These are phyloP conservation scores for Kockovaella imperatae DNA, from an alignment of 768 basidiomycete genomes.

Conservation along the genomic window DNA sequence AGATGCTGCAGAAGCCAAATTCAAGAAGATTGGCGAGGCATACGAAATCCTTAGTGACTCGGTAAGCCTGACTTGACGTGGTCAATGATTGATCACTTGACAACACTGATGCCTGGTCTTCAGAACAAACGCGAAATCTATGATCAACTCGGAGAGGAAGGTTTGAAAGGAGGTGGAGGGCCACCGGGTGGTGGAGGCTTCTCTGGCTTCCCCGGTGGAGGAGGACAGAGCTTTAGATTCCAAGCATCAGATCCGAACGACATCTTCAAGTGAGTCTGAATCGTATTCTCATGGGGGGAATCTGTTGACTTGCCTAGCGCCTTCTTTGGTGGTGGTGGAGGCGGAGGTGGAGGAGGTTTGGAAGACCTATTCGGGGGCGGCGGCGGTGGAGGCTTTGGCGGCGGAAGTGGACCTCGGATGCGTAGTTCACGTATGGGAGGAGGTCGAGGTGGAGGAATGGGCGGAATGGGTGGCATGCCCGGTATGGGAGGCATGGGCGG, in stretches of 20 bases:
- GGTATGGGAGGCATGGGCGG: constrained; percentile 20
- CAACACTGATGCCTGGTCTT: constrained; percentile 3
- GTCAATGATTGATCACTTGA: background rate
- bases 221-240: constrained; percentile 48
- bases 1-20: constrained; percentile 77
- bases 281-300: background rate
- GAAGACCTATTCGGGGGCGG: constrained; percentile 45
- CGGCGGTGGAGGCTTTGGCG: constrained; percentile 37
- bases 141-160: constrained; percentile 92
- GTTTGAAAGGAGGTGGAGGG: constrained; percentile 62
- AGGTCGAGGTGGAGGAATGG: constrained; percentile 18
- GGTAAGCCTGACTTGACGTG: constrained; percentile 19
- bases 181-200: constrained; percentile 47
- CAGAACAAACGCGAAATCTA: constrained; percentile 51
- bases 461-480: constrained; percentile 48
- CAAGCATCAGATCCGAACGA: constrained; percentile 72
- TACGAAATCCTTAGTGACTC: constrained; percentile 85
- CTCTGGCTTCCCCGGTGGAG: constrained; percentile 36
- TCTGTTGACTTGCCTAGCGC: too few species aligned
- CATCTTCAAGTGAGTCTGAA: constrained; percentile 69
- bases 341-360: constrained; percentile 47
- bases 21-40: constrained; percentile 93
- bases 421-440: constrained; percentile 35
- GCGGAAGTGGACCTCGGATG: constrained; percentile 17
- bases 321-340: constrained; percentile 34